These are phyloP conservation scores for Cryptococcus sp. DNA, from an alignment of 1,284 basidiomycete genomes.

Conservation along the genomic window DNA sequence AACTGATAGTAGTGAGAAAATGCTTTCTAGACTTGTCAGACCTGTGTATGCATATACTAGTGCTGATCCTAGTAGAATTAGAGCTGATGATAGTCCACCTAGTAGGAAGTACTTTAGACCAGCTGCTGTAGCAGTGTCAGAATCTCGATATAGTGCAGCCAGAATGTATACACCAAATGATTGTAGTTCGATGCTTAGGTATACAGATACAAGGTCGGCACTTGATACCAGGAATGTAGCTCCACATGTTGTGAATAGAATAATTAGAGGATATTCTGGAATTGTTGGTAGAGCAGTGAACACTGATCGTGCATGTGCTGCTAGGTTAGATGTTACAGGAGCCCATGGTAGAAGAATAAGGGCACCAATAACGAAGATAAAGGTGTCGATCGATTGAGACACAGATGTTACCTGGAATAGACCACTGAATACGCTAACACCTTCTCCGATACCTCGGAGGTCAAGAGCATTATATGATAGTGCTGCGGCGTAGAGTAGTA, in stretches of 20 bases:
- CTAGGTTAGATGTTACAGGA: slow-evolving; percentile 21
- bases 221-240: slow-evolving; percentile 42
- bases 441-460: slow-evolving; percentile 36
- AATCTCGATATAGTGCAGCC: slow-evolving; percentile 40
- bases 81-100: slow-evolving; percentile 44
- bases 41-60: slow-evolving; percentile 46
- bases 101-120: slow-evolving; percentile 50
- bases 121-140: slow-evolving; percentile 44
- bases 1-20: slow-evolving; percentile 28
- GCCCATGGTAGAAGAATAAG: slow-evolving; percentile 29
- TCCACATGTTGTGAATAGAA: slow-evolving; percentile 43
- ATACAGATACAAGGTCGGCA: slow-evolving; percentile 42
- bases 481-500: slow-evolving; percentile 32
- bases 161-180: slow-evolving; percentile 37
- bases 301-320: slow-evolving; percentile 15
- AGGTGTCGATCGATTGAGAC: slow-evolving; percentile 32
- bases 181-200: slow-evolving; percentile 47
- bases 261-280: slow-evolving; percentile 28
- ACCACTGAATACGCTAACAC: slow-evolving; percentile 47
- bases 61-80: slow-evolving; percentile 45
- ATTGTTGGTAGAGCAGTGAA: slow-evolving; percentile 31
- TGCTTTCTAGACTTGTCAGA: slow-evolving; percentile 35
- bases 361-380: slow-evolving; percentile 34
- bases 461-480: slow-evolving; percentile 37
- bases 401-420: slow-evolving; percentile 36